Evolutionary conservation across 257 asterid species (phyloP).

Genomic region (Thymus quinquecostatus): DNA sequence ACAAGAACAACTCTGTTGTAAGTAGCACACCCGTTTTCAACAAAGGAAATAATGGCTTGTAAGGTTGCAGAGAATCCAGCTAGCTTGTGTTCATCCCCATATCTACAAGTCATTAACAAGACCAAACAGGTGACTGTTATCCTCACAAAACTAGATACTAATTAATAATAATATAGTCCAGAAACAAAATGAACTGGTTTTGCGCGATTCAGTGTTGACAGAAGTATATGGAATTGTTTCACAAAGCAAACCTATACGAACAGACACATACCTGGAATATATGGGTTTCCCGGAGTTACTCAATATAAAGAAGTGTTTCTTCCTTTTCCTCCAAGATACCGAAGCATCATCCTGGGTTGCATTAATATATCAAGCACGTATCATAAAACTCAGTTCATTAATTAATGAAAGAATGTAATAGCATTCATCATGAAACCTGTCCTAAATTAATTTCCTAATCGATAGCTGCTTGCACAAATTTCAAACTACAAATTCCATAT

Average conservation of each 20-base stretch:
- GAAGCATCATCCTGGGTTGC: slow-evolving; percentile 91
- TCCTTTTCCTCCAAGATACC: slow-evolving; percentile 93
- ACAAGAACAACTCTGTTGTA: slow-evolving; percentile 24
- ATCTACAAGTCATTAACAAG: slow-evolving; percentile 49
- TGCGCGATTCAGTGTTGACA: not conserved
- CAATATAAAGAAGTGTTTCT: slow-evolving; percentile 93
- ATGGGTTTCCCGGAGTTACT: slow-evolving; percentile 97
- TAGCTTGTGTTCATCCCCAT: slow-evolving; percentile 96
- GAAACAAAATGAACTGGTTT: slow-evolving; percentile 16
- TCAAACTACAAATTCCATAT: slow-evolving; percentile 2
- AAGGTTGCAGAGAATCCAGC: slow-evolving; percentile 99
- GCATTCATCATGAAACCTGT: slow-evolving; percentile 14
- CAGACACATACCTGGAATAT: slow-evolving; percentile 73
- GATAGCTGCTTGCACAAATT: not conserved
- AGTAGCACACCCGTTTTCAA: slow-evolving; percentile 81
- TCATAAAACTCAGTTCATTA: slow-evolving; percentile 21
- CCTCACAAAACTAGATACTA: slow-evolving; percentile 3
- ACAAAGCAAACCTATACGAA: slow-evolving; percentile 1
- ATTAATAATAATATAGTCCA: not conserved
- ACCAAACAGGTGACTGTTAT: slow-evolving; percentile 21
- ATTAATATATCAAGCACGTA: not conserved
- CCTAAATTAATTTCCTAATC: not conserved
- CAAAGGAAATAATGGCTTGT: slow-evolving; percentile 98
- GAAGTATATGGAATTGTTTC: slow-evolving; percentile 13
- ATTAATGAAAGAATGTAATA: not conserved